Evolutionary conservation across 495 filamentous ascomycete species (phyloP).

Genomic region (Amniculicola lignicola): DNA sequence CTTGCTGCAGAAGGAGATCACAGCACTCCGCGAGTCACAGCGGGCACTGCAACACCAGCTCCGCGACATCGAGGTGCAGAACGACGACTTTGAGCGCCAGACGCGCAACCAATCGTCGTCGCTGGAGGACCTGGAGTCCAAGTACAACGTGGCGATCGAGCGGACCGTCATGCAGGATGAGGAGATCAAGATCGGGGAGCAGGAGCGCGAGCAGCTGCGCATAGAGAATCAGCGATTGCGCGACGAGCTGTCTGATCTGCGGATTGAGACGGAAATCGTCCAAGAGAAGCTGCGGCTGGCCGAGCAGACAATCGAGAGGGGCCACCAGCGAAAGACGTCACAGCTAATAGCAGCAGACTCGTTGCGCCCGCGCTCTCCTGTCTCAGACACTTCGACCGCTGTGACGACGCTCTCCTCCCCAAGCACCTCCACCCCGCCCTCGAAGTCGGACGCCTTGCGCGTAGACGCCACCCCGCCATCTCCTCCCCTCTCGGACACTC

Average conservation of each 20-base stretch:
- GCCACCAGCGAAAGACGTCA: slow-evolving; percentile 51
- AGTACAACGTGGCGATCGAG: slow-evolving; percentile 93
- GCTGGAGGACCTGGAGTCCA: slow-evolving; percentile 93
- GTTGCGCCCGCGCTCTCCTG: slow-evolving; percentile 43
- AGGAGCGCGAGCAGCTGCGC: slow-evolving; percentile 80
- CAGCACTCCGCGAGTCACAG: slow-evolving; percentile 77
- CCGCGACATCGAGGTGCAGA: slow-evolving; percentile 93
- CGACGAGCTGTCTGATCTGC: slow-evolving; percentile 87
- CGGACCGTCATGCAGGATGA: slow-evolving; percentile 89
- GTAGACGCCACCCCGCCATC: slow-evolving; percentile 57
- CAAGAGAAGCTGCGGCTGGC: slow-evolving; percentile 82
- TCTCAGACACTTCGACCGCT: slow-evolving; percentile 48
- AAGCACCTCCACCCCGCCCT: slow-evolving; percentile 51
- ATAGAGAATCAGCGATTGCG: slow-evolving; percentile 85
- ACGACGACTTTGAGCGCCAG: slow-evolving; percentile 97
- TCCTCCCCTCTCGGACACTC: slow-evolving; percentile 50
- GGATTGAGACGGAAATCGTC: slow-evolving; percentile 90
- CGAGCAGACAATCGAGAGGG: slow-evolving; percentile 52
- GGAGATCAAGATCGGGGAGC: slow-evolving; percentile 83
- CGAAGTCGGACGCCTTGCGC: slow-evolving; percentile 68
- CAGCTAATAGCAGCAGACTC: slow-evolving; percentile 45
- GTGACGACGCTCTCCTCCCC: slow-evolving; percentile 43
- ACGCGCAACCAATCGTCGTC: slow-evolving; percentile 91
- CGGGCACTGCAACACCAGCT: slow-evolving; percentile 76
- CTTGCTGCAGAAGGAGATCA: slow-evolving; percentile 91